Evolutionary conservation across 305 asterid genomes (phyloP), one percentile per base, ranked within the genome.

Genomic region (Solanum hybrid): DNA sequence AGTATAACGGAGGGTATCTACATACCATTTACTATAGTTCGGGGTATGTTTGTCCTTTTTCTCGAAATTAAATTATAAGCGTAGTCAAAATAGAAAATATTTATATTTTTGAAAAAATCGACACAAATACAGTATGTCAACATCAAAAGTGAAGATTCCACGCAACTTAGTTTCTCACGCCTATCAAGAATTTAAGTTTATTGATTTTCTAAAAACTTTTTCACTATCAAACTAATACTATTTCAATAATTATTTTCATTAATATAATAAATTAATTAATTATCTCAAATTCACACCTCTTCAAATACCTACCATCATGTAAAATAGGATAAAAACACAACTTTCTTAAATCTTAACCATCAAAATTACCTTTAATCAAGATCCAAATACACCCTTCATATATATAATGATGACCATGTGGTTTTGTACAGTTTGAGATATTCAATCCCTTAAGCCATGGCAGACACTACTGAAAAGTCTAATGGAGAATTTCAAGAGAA

Each of bases 61-160:
- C 34, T 5, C 34, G 34, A 0, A 46, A 14, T 46, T 3, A 51
- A 51, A 51, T 6, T 51, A 5, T 16, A 0, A 0, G 22, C 0
- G 0, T 51, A 51, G 4, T 16, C 22, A 51, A 51, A 51, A 16
- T 51, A 1, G 9, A 51, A 16, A 46, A 16, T 16, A 51, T 16
- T 51, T 51, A 16, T 51, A 51, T 51, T 51, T 51, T 51, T 16
- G 4, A 51, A 51, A 0, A 51, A 51, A 0, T 51, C n/a, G 0
- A 51, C 67, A 16, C 67, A 51, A 51, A 51, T 51, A 14, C 8
- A 14, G 5, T 1, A 0, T 1, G 0, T 46, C 22, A 51, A 51
- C 0, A 36, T 36, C 39, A 35, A 16, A 51, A 46, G 26, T 20
- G 3, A 61, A 20, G 11, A 61, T 57, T 20, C 0, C 12, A 9